phyloP scores from a whole-genome alignment of 306 rosid genomes.

The Begonia fuchsioides region DNA sequence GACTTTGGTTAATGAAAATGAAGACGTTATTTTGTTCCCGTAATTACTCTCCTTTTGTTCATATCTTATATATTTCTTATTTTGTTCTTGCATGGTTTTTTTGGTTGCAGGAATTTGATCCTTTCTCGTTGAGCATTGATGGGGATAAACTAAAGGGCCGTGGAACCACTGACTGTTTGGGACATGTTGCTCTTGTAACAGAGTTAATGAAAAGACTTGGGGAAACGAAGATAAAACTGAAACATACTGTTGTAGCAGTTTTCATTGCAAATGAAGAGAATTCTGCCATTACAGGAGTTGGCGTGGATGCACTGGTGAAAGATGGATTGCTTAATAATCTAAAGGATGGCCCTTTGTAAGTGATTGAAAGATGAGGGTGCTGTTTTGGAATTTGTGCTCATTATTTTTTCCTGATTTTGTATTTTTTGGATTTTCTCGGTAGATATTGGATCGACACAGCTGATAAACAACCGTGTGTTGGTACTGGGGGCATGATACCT shows the following conservation, averaged over 20 bases:
- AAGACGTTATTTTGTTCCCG: too few species aligned
- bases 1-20: too few species aligned
- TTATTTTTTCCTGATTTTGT: background rate
- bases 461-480: slow-evolving; percentile 88
- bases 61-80: too few species aligned
- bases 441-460: slow-evolving; percentile 93
- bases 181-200: slow-evolving; percentile 81
- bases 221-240: slow-evolving; percentile 50
- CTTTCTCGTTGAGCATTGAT: slow-evolving; percentile 67
- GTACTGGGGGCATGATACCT: slow-evolving; percentile 91
- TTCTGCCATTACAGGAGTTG: slow-evolving; percentile 70
- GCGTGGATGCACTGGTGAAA: slow-evolving; percentile 76
- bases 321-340: slow-evolving; percentile 60
- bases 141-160: slow-evolving; percentile 89
- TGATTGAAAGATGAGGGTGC: slow-evolving; percentile 2
- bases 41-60: too few species aligned
- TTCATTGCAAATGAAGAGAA: slow-evolving; percentile 90
- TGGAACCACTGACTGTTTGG: slow-evolving; percentile 94
- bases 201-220: slow-evolving; percentile 79
- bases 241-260: slow-evolving; percentile 73
- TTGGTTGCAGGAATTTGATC: slow-evolving; percentile 61
- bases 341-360: slow-evolving; percentile 80
- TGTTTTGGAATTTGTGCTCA: too few species aligned
- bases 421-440: slow-evolving; percentile 10
- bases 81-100: background rate